Percentiles rank a stretch among this genome's conserved stretches.
These are phyloP conservation scores for Eutypa lata DNA, from an alignment of 2,329 filamentous ascomycete species.

Conservation along the genomic window DNA sequence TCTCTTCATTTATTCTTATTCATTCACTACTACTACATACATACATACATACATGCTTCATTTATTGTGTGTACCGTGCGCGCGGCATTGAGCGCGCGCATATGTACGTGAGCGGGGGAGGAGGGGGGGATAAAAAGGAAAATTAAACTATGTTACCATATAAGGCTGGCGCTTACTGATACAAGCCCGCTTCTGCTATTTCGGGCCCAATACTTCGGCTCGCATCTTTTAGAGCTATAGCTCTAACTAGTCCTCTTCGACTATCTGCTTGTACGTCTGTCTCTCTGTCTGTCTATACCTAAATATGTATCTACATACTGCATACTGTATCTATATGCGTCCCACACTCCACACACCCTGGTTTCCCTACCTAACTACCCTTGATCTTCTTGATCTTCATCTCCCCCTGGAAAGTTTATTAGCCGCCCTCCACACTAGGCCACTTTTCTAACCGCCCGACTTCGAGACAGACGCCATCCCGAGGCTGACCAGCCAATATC, in stretches of 20 bases:
- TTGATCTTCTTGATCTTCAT: conserved; percentile 1
- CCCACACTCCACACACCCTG: too few relatives aligned
- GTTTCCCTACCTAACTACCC: too few relatives aligned
- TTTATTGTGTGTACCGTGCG: too few relatives aligned
- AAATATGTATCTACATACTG: neutral
- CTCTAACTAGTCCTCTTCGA: conserved; percentile 3
- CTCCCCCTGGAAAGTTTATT: conserved; percentile 14
- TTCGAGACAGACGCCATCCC: conserved; percentile 46
- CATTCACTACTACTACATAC: too few relatives aligned
- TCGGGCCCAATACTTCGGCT: conserved; percentile 22
- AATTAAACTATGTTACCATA: conserved; percentile 8
- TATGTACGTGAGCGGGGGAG: too few relatives aligned
- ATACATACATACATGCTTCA: too few relatives aligned
- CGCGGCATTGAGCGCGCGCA: conserved; percentile 15
- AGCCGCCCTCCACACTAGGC: conserved; percentile 31
- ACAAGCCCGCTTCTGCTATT: conserved; percentile 27
- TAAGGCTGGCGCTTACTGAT: conserved; percentile 35
- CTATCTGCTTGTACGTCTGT: too few relatives aligned
- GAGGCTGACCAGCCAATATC: conserved; percentile 48
- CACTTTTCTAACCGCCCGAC: conserved; percentile 42
- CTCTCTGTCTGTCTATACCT: too few relatives aligned
- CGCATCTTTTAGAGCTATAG: too few relatives aligned
- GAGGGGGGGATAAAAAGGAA: neutral
- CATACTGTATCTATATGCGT: conserved; percentile 1
- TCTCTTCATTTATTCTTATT: neutral